Evolutionary conservation across 805 yeast genomes (phyloP), one percentile per base, ranked within the genome.

Genomic region (Lipomyces spencermartinsiae): DNA sequence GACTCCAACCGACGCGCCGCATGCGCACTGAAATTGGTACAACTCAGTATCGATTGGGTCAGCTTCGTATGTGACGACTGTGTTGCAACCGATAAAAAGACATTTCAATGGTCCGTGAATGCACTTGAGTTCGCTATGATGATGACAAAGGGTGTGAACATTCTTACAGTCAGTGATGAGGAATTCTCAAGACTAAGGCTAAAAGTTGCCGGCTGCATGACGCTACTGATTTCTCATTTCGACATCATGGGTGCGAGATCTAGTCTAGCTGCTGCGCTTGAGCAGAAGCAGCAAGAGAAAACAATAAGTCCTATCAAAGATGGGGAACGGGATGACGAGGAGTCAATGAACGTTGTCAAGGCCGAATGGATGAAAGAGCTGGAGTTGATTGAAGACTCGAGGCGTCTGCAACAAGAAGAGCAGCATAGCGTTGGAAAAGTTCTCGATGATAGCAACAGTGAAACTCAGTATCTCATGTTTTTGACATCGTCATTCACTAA

Each of bases 231-330:
- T 70, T 92, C 97, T 0, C 98, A 95, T 80, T 95, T 95, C 76
- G 99, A 95, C 79, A 93, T 95, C 62, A 95, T 94, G 97, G 98
- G 98, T 60, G 98, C 98, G 0, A 85, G 98, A 75, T 90, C 97
- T 1, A 89, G 87, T 73, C 92, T 89, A 1, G 81, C 81, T 2
- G 79, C 79, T 49, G 74, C 83, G 77, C 82, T 84, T 73, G 82
- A 85, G 73, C 81, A 86, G 78, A 80, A 84, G 74, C 73, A 82
- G 85, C 62, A 80, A 71, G 68, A 79, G 71, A 64, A 75, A 71
- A 62, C 80, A 71, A 59, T 75, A 61, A 80, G 79, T 39, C 85
- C 86, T 7, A 78, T 85, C 33, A 65, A 51, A 16, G 69, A 63
- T 16, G 46, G 29, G n/a, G 71, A 67, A 73, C 87, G 85, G 75